phyloP scores from a whole-genome alignment of 169 alveolate genomes.

The Pseudocohnilembus persalinus region DNA sequence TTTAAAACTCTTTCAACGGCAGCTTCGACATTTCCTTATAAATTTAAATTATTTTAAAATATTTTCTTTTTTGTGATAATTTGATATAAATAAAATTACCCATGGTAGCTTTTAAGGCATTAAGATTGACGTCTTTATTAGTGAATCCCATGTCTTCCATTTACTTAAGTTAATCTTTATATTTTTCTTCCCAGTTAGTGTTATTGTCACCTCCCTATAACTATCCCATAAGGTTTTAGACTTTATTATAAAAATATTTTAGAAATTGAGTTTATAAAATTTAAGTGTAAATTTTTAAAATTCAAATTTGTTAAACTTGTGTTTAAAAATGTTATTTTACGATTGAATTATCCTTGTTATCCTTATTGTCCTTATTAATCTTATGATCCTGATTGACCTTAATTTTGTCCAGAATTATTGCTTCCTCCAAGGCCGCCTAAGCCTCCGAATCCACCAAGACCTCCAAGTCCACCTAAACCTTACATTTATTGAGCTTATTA shows the following conservation, averaged over 20 bases:
- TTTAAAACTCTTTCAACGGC: slow-evolving; percentile 74
- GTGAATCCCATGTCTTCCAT: slow-evolving; percentile 81
- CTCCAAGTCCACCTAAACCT: not conserved
- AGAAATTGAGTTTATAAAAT: too few species aligned
- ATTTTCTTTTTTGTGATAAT: not conserved
- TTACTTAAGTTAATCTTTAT: slow-evolving; percentile 55
- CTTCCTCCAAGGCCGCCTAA: slow-evolving; percentile 56
- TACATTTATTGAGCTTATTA: not conserved
- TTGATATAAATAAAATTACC: slow-evolving; percentile 23
- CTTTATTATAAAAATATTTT: too few species aligned
- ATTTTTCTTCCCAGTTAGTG: slow-evolving; percentile 61
- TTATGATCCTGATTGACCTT: too few species aligned
- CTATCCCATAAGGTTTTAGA: too few species aligned
- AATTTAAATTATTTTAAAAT: too few species aligned
- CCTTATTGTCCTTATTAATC: too few species aligned
- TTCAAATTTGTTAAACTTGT: too few species aligned
- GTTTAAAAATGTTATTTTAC: too few species aligned
- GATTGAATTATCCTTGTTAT: too few species aligned
- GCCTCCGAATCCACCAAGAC: slow-evolving; percentile 23
- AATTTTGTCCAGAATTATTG: slow-evolving; percentile 11
- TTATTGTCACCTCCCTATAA: too few species aligned
- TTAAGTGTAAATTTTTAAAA: too few species aligned
- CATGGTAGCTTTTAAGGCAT: slow-evolving; percentile 63
- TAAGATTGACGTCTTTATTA: slow-evolving; percentile 70
- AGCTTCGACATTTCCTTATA: slow-evolving; percentile 66